A percentile compares a stretch with the other conserved stretches of the same genome.
Evolutionary conservation across 768 basidiomycete species (phyloP).

Genomic region (Boletus vermiculosoides): DNA sequence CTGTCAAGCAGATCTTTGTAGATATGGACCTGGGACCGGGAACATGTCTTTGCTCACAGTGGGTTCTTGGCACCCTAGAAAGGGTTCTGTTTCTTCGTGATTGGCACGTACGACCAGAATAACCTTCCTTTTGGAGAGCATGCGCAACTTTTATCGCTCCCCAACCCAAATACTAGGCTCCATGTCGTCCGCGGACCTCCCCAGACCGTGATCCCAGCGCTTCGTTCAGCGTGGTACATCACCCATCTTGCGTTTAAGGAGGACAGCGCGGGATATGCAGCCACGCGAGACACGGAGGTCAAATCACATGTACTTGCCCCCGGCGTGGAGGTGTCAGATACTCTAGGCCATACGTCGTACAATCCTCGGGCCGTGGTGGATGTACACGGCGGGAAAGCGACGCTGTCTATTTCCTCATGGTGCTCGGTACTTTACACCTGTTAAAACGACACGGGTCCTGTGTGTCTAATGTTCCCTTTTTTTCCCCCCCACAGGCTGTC

Average conservation of each 20-base stretch:
- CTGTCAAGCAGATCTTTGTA: slow-evolving; percentile 1
- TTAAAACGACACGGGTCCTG: not conserved
- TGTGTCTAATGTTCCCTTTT: not conserved
- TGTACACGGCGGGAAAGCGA: slow-evolving; percentile 2
- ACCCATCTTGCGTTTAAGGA: slow-evolving; percentile 12
- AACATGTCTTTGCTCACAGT: not conserved
- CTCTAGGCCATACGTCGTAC: slow-evolving; percentile 2
- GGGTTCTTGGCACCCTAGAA: not conserved
- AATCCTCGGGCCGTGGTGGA: not conserved
- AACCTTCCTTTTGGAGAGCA: slow-evolving; percentile 14
- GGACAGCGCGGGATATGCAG: slow-evolving; percentile 1
- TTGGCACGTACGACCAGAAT: slow-evolving; percentile 7
- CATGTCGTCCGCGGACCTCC: slow-evolving; percentile 24
- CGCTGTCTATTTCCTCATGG: slow-evolving; percentile 10
- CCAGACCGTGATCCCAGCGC: slow-evolving; percentile 11
- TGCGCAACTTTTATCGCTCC: slow-evolving; percentile 9
- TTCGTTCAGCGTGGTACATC: slow-evolving; percentile 11
- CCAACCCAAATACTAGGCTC: slow-evolving; percentile 17
- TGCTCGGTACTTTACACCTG: slow-evolving; percentile 2
- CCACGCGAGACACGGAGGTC: slow-evolving; percentile 3
- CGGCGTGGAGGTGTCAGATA: not conserved
- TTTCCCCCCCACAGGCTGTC: slow-evolving; percentile 7
- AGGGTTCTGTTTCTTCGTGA: not conserved
- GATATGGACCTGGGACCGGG: slow-evolving; percentile 3
- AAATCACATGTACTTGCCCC: slow-evolving; percentile 6